Percentiles rank a stretch among this genome's conserved stretches.
phyloP scores from a whole-genome alignment of 2,329 filamentous ascomycete genomes.

The Colletotrichum spinosum region DNA sequence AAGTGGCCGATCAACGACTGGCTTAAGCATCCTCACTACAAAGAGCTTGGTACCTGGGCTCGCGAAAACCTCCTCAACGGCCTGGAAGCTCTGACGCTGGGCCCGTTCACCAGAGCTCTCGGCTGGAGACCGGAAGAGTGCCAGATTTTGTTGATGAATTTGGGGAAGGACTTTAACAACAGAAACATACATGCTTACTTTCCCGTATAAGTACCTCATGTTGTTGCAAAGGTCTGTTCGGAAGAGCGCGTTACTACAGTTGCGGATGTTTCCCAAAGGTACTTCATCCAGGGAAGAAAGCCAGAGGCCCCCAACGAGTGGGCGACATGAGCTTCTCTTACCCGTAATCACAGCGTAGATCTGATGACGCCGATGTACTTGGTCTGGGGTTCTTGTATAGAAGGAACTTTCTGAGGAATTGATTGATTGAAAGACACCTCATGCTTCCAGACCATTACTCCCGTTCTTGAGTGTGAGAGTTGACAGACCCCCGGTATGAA shows the following conservation, averaged over 20 bases:
- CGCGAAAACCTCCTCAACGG: constrained; percentile 39
- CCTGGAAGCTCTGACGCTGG: constrained; percentile 45
- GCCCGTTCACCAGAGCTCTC: constrained; percentile 43
- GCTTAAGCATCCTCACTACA: constrained; percentile 62
- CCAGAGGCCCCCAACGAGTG: not conserved
- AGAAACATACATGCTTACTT: constrained; percentile 43
- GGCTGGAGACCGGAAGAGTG: constrained; percentile 42
- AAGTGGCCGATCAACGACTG: constrained; percentile 64
- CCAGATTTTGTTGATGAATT: constrained; percentile 40
- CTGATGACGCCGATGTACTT: no score
- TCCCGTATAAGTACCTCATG: constrained; percentile 38
- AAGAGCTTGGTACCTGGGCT: constrained; percentile 53
- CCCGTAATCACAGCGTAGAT: no score
- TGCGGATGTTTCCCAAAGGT: not conserved
- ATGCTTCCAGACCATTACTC: no score
- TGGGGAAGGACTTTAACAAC: constrained; percentile 43
- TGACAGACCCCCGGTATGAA: no score
- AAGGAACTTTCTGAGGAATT: no score
- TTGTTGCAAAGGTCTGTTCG: no score
- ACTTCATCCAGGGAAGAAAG: constrained; percentile 2
- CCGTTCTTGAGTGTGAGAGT: no score
- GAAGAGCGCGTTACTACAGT: no score
- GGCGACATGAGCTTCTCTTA: no score
- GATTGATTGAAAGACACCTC: no score
- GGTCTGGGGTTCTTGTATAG: no score